Evolutionary conservation across 306 rosid species (phyloP), one percentile per base, ranked within the genome.

Genomic region (Canavalia gladiata): DNA sequence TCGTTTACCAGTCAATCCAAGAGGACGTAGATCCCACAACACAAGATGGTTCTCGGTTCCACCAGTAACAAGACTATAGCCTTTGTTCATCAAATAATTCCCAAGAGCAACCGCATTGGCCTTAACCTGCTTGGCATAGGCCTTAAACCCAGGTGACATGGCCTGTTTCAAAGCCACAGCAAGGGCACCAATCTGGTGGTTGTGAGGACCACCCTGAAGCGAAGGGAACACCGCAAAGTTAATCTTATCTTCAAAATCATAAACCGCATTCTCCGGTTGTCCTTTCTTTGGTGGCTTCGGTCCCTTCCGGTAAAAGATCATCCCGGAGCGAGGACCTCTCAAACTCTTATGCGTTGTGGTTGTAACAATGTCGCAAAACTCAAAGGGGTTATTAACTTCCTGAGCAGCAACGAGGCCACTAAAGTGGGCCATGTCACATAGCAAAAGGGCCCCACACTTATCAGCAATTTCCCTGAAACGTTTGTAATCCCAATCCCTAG

Each of bases 1-100:
- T 3, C 4, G 41, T 46, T 83, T 87, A 95, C 99, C 99, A 1
- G 97, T 95, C 97, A 95, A 93, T 67, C 99, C 97, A 84, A 95
- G 93, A 78, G 97, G 99, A 34, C 97, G 88, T 42, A 95, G 99
- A 91, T 95, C 99, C 97, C 99, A 95, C 76, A 95, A 86, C 46
- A 95, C 97, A 80, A 95, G 97, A 82, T 95, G 99, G 87, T 95
- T 95, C 89, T 95, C 97, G 7, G 99, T 95, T 82, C 98, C 99
- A 5, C 97, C 86, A 0, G 99, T 95, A 82, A 95, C 98, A 55
- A 95, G 94, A 85, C 92, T 95, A 87, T 95, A 95, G 70, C 91
- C 97, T 89, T 91, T 91, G 87, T 85, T 60, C 85, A 91, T 86
- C 86, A 95, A 82, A 87, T 60, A 95, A 34, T 91, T 91, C 42